A percentile compares a stretch with the other conserved stretches of the same genome.
Conservation (phyloP, 2,329 filamentous ascomycete species). For the Fusarium hostae region DNA sequence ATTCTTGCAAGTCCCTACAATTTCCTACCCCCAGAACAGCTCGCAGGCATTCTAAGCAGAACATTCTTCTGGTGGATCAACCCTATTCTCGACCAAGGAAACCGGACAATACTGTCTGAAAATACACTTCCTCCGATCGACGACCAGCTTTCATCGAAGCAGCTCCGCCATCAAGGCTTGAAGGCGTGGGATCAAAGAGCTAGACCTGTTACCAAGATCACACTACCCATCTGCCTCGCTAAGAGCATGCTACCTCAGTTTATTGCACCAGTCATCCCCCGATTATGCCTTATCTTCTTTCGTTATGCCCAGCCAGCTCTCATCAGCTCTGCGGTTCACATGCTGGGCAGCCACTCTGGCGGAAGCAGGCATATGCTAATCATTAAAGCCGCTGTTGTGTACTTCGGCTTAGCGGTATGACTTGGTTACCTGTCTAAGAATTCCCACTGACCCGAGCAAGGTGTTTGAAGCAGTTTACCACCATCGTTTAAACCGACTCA, state of each 20-base stretch:
- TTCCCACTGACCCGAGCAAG: neutral
- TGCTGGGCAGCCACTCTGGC: fast-evolving
- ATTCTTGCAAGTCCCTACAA: neutral
- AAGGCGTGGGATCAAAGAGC: neutral
- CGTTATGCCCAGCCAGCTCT: neutral
- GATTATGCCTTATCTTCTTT: neutral
- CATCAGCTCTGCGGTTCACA: neutral
- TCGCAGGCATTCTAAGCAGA: neutral
- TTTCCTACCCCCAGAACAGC: neutral
- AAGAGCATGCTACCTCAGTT: neutral
- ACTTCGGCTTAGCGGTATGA: neutral
- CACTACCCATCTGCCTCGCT: neutral
- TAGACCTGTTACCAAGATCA: neutral
- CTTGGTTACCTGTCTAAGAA: neutral
- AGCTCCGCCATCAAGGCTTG: neutral
- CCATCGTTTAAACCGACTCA: neutral
- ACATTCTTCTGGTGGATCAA: neutral
- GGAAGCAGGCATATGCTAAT: neutral
- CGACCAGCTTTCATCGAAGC: neutral
- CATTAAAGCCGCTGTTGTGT: neutral
- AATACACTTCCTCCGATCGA: neutral
- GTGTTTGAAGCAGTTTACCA: neutral
- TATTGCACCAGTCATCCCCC: neutral
- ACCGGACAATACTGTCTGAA: neutral
- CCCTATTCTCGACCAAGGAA: neutral